Evolutionary conservation across 495 filamentous ascomycete genomes (phyloP).

Genomic region (Rhypophila decipiens): DNA sequence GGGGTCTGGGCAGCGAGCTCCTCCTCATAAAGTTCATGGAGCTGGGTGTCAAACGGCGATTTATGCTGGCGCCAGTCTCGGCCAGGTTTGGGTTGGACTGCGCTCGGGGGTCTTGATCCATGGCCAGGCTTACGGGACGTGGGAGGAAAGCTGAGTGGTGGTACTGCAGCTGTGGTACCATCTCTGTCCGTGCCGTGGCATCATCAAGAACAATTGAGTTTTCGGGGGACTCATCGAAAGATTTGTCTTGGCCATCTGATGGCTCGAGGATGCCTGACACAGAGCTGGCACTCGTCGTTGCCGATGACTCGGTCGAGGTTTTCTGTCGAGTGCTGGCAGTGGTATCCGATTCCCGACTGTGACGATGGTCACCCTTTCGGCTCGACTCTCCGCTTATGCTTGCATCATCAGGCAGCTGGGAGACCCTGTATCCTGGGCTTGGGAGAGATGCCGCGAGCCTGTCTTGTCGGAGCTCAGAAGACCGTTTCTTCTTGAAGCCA

Average conservation of each 20-base stretch:
- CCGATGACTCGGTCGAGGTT: slow-evolving; percentile 37
- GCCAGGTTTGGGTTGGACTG: slow-evolving; percentile 41
- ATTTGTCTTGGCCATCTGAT: slow-evolving; percentile 32
- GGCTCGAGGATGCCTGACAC: slow-evolving; percentile 40
- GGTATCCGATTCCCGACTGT: slow-evolving; percentile 43
- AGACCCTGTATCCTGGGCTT: not conserved
- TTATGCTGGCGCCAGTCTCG: slow-evolving; percentile 35
- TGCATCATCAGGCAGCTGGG: slow-evolving; percentile 15
- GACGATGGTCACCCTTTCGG: slow-evolving; percentile 31
- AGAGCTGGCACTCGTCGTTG: slow-evolving; percentile 44
- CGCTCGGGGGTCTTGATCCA: slow-evolving; percentile 31
- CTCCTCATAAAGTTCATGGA: slow-evolving; percentile 41
- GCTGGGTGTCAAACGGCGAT: slow-evolving; percentile 53
- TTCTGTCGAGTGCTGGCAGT: slow-evolving; percentile 40
- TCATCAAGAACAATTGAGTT: slow-evolving; percentile 36
- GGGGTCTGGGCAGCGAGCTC: slow-evolving; percentile 56
- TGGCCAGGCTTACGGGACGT: slow-evolving; percentile 26
- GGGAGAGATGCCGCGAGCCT: not conserved
- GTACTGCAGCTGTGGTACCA: slow-evolving; percentile 51
- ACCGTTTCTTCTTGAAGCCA: slow-evolving; percentile 8
- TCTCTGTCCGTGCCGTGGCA: slow-evolving; percentile 21
- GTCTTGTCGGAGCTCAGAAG: slow-evolving; percentile 7
- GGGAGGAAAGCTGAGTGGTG: slow-evolving; percentile 43
- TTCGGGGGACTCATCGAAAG: slow-evolving; percentile 33
- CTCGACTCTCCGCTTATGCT: slow-evolving; percentile 26